Conservation (phyloP, 441 rosid genomes). For the Capsella rubella region DNA sequence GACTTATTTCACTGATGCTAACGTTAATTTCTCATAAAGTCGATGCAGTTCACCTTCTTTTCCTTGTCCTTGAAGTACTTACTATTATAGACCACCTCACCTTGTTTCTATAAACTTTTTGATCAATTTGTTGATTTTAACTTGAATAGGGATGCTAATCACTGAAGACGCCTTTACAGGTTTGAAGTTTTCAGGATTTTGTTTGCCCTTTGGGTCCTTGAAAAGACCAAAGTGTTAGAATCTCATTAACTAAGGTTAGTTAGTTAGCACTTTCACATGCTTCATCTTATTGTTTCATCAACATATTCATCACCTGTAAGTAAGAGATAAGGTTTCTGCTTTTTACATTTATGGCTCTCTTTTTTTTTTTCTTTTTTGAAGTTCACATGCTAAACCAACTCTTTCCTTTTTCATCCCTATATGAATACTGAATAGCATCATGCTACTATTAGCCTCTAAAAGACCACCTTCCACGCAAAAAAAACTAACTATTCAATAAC, state of each 20-base stretch:
- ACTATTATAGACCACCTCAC: background rate
- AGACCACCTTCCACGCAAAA: constrained; percentile 12
- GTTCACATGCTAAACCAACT: constrained; percentile 40
- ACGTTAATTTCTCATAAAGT: background rate
- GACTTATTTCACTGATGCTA: background rate
- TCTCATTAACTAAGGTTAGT: constrained; percentile 38
- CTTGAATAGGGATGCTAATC: background rate
- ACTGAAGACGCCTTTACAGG: background rate
- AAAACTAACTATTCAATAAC: background rate
- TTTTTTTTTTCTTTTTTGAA: background rate
- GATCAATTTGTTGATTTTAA: background rate
- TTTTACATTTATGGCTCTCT: constrained; percentile 32
- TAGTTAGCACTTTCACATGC: constrained; percentile 45
- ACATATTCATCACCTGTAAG: constrained; percentile 11
- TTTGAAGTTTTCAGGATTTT: constrained; percentile 4
- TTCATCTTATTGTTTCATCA: constrained; percentile 41
- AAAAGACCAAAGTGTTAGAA: constrained; percentile 32
- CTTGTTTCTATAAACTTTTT: background rate
- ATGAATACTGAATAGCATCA: constrained; percentile 41
- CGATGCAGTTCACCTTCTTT: background rate
- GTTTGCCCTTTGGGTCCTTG: constrained; percentile 23
- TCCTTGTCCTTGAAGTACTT: background rate
- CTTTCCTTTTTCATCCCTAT: constrained; percentile 24
- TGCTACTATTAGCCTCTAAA: constrained; percentile 24
- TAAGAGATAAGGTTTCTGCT: constrained; percentile 27